Percentiles rank a stretch among this genome's conserved stretches.
These are phyloP conservation scores for Saturnispora silvae DNA, from an alignment of 805 yeast species.

Conservation along the genomic window DNA sequence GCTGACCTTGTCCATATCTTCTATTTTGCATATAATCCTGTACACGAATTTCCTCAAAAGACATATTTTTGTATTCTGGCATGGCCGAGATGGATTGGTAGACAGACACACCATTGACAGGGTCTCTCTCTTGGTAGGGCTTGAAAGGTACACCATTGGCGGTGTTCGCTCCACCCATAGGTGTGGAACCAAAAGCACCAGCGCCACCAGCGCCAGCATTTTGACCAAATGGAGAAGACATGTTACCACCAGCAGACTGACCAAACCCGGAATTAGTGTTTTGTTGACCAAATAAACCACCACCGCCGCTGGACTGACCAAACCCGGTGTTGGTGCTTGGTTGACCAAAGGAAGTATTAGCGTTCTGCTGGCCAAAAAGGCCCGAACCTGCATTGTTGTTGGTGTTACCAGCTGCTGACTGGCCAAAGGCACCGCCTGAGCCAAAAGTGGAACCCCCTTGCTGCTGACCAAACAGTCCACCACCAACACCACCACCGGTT, in stretches of 20 bases:
- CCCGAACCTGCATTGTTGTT: constrained; percentile 11
- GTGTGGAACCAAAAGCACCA: constrained; percentile 11
- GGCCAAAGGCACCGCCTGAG: constrained; percentile 3
- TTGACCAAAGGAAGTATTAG: constrained; percentile 30
- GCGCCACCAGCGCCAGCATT: constrained; percentile 15
- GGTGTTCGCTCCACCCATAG: constrained; percentile 20
- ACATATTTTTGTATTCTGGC: constrained; percentile 80
- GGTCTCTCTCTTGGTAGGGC: constrained; percentile 63
- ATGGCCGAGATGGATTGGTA: constrained; percentile 73
- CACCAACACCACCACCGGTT: constrained; percentile 28
- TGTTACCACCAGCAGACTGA: constrained; percentile 8
- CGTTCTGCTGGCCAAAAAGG: constrained; percentile 6
- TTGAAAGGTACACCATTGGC: constrained; percentile 40
- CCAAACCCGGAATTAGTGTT: constrained; percentile 14
- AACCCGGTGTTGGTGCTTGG: constrained; percentile 11
- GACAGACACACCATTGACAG: constrained; percentile 41
- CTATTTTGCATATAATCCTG: constrained; percentile 79
- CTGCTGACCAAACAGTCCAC: constrained; percentile 15
- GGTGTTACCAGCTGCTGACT: constrained; percentile 5
- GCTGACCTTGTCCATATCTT: constrained; percentile 49
- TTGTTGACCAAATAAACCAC: constrained; percentile 21
- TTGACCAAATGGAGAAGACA: constrained; percentile 23
- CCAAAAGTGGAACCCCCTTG: constrained; percentile 1
- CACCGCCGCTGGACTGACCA: constrained; percentile 14
- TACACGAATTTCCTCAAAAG: constrained; percentile 79